Evolutionary conservation across 495 filamentous ascomycete genomes (phyloP).

Genomic region (Aspergillus panamensis): DNA sequence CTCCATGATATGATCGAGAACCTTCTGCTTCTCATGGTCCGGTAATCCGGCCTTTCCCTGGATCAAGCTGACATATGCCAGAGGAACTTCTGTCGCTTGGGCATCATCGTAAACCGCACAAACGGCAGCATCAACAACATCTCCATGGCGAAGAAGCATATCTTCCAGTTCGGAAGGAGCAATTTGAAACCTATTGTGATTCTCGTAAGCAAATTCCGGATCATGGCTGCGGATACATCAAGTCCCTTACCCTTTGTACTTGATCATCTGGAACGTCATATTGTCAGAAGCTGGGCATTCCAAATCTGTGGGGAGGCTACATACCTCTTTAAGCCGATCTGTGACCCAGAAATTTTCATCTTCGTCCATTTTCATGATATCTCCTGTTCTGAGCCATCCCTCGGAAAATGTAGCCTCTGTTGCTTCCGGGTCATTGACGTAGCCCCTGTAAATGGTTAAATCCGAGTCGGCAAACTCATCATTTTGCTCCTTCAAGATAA

Average conservation of each 20-base stretch:
- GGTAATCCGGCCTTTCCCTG: slow-evolving; percentile 28
- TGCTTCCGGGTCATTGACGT: slow-evolving; percentile 1
- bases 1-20: slow-evolving; percentile 23
- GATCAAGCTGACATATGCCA: slow-evolving; percentile 61
- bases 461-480: too few relatives aligned
- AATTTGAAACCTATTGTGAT: slow-evolving; percentile 60
- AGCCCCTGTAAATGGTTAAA: neutral
- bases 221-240: neutral
- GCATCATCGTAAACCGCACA: slow-evolving; percentile 62
- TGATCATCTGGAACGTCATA: slow-evolving; percentile 42
- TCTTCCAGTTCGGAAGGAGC: slow-evolving; percentile 77
- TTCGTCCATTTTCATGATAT: slow-evolving; percentile 8
- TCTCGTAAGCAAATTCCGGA: neutral
- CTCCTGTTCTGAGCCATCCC: slow-evolving; percentile 5
- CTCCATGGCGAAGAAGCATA: slow-evolving; percentile 60
- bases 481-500: neutral
- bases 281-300: neutral
- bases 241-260: slow-evolving; percentile 38
- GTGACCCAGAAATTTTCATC: slow-evolving; percentile 8
- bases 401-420: slow-evolving; percentile 2
- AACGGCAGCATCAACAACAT: slow-evolving; percentile 69
- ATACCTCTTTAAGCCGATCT: slow-evolving; percentile 10
- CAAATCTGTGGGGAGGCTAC: neutral
- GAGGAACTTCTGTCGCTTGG: slow-evolving; percentile 67
- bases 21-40: slow-evolving; percentile 33